Conservation (phyloP, 1,139 yeast genomes). For the Saccharomyces hybrid region DNA sequence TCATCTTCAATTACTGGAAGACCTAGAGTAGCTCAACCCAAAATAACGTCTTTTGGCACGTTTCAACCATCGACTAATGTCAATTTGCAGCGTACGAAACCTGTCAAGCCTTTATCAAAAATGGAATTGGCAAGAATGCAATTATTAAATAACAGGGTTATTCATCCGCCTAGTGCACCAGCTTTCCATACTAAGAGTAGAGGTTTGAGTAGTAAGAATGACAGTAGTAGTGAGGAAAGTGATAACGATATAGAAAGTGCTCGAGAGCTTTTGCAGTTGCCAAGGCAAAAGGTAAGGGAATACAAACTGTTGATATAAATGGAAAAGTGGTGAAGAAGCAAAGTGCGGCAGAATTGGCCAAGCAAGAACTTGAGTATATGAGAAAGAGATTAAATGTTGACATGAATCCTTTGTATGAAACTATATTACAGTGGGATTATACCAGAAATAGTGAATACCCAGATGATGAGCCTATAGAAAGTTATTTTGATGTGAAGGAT, state of each 20-base stretch:
- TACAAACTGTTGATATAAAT: slow-evolving; percentile 32
- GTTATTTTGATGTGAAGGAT: slow-evolving; percentile 36
- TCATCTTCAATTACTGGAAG: slow-evolving; percentile 26
- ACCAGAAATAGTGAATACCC: slow-evolving; percentile 54
- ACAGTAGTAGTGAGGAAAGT: slow-evolving; percentile 33
- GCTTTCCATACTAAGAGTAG: slow-evolving; percentile 52
- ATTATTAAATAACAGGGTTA: slow-evolving; percentile 28
- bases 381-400: slow-evolving; percentile 72
- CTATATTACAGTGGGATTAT: slow-evolving; percentile 73
- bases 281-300: slow-evolving; percentile 24
- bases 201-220: slow-evolving; percentile 10
- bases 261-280: slow-evolving; percentile 31
- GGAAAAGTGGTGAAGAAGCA: slow-evolving; percentile 24
- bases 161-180: slow-evolving; percentile 68
- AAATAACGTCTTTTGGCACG: slow-evolving; percentile 42
- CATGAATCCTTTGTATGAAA: slow-evolving; percentile 63
- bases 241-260: slow-evolving; percentile 32
- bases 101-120: slow-evolving; percentile 34
- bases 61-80: slow-evolving; percentile 33
- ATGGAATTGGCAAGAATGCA: slow-evolving; percentile 35
- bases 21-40: slow-evolving; percentile 38
- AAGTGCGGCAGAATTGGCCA: slow-evolving; percentile 36
- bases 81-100: slow-evolving; percentile 37
- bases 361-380: slow-evolving; percentile 70
- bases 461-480: slow-evolving; percentile 34